Evolutionary conservation across 441 rosid genomes (phyloP).

Genomic region (Arabidopsis lyrata): DNA sequence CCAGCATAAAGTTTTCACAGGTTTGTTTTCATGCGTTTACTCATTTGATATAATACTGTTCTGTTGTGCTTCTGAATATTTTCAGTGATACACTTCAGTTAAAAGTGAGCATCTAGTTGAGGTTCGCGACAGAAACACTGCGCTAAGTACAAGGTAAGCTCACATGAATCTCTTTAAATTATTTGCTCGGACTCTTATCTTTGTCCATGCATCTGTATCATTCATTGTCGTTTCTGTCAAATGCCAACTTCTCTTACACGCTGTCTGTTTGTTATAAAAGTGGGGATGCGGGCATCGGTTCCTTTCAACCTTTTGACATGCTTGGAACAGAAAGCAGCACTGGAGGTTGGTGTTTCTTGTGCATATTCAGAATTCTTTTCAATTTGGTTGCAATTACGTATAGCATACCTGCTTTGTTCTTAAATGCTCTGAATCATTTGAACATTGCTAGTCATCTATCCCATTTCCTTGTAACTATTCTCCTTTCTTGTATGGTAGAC

Average conservation of each 20-base stretch:
- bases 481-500: slow-evolving; percentile 47
- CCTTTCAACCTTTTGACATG: slow-evolving; percentile 72
- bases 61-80: slow-evolving; percentile 23
- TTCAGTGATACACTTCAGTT: slow-evolving; percentile 56
- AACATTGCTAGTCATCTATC: neutral
- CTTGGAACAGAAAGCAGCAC: slow-evolving; percentile 70
- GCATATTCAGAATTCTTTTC: slow-evolving; percentile 2
- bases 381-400: slow-evolving; percentile 12
- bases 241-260: slow-evolving; percentile 41
- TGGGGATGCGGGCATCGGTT: slow-evolving; percentile 64
- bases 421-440: slow-evolving; percentile 19
- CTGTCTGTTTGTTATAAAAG: slow-evolving; percentile 51
- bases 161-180: slow-evolving; percentile 16
- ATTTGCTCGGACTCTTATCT: slow-evolving; percentile 13
- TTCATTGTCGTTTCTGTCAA: slow-evolving; percentile 23
- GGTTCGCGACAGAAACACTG: slow-evolving; percentile 73
- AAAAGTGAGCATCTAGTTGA: slow-evolving; percentile 90
- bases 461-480: slow-evolving; percentile 27
- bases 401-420: slow-evolving; percentile 15
- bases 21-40: slow-evolving; percentile 48
- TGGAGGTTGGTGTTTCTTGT: slow-evolving; percentile 60
- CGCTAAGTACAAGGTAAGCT: slow-evolving; percentile 55
- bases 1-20: slow-evolving; percentile 82
- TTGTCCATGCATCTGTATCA: slow-evolving; percentile 17
- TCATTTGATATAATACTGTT: slow-evolving; percentile 6